Percentiles rank a stretch among this genome's conserved stretches.
Conservation (phyloP, 2,329 filamentous ascomycete species). For the Macroventuria anomochaeta region DNA sequence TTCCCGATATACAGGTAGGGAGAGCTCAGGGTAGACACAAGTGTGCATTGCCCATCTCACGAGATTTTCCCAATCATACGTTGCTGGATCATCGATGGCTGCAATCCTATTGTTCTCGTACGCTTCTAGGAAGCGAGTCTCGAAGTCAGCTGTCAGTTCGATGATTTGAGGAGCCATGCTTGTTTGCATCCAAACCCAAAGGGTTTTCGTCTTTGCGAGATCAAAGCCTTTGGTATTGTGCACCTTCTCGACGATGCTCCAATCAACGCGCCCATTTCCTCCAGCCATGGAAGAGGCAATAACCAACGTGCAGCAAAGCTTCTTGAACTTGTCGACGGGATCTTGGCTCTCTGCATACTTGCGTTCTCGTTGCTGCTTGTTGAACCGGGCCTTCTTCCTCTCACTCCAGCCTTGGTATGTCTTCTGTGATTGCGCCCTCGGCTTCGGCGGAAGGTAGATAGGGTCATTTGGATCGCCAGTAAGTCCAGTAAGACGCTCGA, state of each 20-base stretch:
- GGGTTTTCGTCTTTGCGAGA: constrained; percentile 41
- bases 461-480: constrained; percentile 43
- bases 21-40: constrained; percentile 35
- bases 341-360: constrained; percentile 28
- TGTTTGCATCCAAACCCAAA: constrained; percentile 48
- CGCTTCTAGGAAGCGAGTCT: constrained; percentile 68
- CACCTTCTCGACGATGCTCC: constrained; percentile 51
- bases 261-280: constrained; percentile 47
- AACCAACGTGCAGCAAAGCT: constrained; percentile 39
- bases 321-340: constrained; percentile 38
- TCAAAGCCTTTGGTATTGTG: constrained; percentile 49
- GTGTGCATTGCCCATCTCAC: constrained; percentile 70
- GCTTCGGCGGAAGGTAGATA: constrained; percentile 28
- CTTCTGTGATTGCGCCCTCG: constrained; percentile 17
- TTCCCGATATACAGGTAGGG: constrained; percentile 31
- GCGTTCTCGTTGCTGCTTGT: constrained; percentile 22
- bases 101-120: constrained; percentile 69
- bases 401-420: constrained; percentile 19
- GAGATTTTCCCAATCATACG: constrained; percentile 72
- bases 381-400: constrained; percentile 19
- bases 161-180: constrained; percentile 56
- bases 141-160: constrained; percentile 67
- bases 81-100: constrained; percentile 64
- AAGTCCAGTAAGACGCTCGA: constrained; percentile 45
- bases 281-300: constrained; percentile 46